Evolutionary conservation across 1,284 basidiomycete species (phyloP).

Genomic region (Puccinia coronata): DNA sequence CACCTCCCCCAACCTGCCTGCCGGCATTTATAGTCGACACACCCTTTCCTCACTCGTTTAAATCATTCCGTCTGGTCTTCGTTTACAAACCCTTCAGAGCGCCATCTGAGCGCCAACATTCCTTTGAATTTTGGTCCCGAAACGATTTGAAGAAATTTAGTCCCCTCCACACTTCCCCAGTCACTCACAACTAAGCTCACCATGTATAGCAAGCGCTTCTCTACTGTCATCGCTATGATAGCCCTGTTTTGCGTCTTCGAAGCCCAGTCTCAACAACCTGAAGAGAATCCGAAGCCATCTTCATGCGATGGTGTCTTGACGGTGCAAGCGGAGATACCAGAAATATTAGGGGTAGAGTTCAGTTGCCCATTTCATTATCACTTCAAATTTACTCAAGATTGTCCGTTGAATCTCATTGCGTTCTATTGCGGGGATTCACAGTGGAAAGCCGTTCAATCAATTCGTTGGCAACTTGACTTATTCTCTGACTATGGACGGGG

Average conservation of each 20-base stretch:
- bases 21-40: too few relatives aligned
- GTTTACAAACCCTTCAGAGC: neutral
- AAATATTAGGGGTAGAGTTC: conserved; percentile 24
- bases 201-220: neutral
- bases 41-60: too few relatives aligned
- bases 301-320: conserved; percentile 33
- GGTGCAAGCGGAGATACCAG: conserved; percentile 33
- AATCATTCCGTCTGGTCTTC: neutral
- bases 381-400: neutral
- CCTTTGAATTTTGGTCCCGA: neutral
- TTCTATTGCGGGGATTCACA: neutral
- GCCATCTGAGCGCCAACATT: neutral
- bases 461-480: conserved; percentile 36
- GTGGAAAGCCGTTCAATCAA: conserved; percentile 23
- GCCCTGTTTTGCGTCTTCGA: neutral
- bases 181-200: neutral
- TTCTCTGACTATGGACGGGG: conserved; percentile 32
- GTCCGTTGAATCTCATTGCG: neutral
- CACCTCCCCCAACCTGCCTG: too few relatives aligned
- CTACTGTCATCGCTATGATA: neutral
- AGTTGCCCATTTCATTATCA: neutral
- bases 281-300: conserved; percentile 17
- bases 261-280: neutral
- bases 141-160: too few relatives aligned
- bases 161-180: neutral